phyloP scores from a whole-genome alignment of 805 yeast species.

The Hanseniaspora pseudoguilliermondii region DNA sequence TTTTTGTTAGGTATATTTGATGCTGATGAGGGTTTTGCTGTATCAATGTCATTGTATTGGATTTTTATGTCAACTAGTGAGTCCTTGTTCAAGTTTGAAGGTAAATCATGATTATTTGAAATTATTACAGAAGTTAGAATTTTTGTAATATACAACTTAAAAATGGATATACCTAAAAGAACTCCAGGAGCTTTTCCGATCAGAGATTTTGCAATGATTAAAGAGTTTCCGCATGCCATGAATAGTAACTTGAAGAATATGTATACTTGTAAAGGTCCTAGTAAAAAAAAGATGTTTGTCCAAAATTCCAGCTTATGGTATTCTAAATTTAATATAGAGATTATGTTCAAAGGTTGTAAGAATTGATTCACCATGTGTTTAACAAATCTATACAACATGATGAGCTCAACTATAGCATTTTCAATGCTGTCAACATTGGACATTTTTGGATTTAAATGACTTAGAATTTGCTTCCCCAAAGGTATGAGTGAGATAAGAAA shows the following conservation, averaged over 20 bases:
- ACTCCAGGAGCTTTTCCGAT: not conserved
- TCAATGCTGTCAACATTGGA: not conserved
- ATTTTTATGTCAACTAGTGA: not conserved
- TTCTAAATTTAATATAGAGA: not conserved
- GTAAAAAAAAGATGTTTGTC: not conserved
- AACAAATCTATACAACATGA: not conserved
- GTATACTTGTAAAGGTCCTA: not conserved
- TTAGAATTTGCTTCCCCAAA: not conserved
- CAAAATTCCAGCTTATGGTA: not conserved
- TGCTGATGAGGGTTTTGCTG: not conserved
- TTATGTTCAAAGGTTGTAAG: not conserved
- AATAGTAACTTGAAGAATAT: not conserved
- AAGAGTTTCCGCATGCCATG: not conserved
- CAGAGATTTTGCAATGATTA: not conserved
- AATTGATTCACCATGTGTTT: not conserved
- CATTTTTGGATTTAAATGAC: not conserved
- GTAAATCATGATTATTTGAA: too few relatives aligned
- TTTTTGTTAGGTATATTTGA: not conserved
- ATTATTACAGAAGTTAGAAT: not conserved
- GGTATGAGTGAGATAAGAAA: not conserved
- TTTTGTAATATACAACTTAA: not conserved
- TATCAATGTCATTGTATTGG: not conserved
- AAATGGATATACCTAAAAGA: not conserved
- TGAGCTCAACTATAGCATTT: not conserved
- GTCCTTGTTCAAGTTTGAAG: not conserved